Evolutionary conservation across 345 rosid species (phyloP), one percentile per base, ranked within the genome.

Genomic region (Citrus medica): DNA sequence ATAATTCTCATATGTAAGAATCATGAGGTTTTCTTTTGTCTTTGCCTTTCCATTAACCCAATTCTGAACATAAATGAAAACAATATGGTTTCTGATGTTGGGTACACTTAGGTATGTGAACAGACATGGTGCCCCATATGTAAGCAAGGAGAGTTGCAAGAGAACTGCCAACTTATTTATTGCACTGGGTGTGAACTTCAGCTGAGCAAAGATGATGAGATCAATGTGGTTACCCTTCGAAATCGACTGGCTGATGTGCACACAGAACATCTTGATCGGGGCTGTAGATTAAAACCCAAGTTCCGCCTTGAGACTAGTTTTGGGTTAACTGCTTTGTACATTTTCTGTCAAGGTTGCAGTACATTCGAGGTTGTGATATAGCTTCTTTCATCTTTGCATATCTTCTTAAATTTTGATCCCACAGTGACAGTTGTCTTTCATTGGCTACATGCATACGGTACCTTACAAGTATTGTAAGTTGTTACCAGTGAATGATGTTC

Each of bases 121-220:
- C 85, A 84, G 84, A 86, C 84, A 61, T 96, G 99, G 98, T 96
- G 97, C 83, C 99, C 98, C 67, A 83, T 92, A 63, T 96, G 97
- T 84, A 91, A 87, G 87, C 86, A 82, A 83, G 98, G 98, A 76
- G 88, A 83, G 86, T 76, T 96, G 88, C 86, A 74, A 79, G 98
- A 94, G 86, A 89, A 88, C 78, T 79, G 79, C 51, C 76, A 75
- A 73, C 76, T 79, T 64, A 89, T 96, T 67, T 80, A 79, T 83
- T 96, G 99, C 83, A 80, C 76, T 74, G 83, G 74, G 51, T 94
- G 99, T 89, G 81, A 86, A 81, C 84, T 94, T 81, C 84, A 80
- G 80, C 92, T 96, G 77, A 84, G 72, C 83, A 96, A 87, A 87
- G 88, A 84, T 64, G 35, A 80, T 17, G 95, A 92, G 97, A 97